Percentiles rank a stretch among this genome's conserved stretches.
phyloP scores from a whole-genome alignment of 495 filamentous ascomycete genomes.

The Penicillium angulare region DNA sequence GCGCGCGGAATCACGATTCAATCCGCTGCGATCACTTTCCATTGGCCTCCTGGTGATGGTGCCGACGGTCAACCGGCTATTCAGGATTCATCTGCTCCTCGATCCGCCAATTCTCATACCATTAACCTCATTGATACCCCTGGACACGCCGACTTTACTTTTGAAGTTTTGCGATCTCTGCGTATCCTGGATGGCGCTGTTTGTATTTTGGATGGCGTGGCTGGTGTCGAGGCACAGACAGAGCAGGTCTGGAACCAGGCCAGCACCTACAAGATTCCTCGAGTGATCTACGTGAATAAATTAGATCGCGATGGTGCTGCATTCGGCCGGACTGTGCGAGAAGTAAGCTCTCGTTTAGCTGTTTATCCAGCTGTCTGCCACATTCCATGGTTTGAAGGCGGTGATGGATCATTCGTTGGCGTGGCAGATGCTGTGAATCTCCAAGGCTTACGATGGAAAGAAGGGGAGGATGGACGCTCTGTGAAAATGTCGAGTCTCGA shows the following conservation, averaged over 20 bases:
- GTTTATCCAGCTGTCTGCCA: conserved; percentile 91
- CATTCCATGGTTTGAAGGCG: conserved; percentile 84
- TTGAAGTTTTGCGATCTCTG: conserved; percentile 91
- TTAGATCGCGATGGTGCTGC: conserved; percentile 92
- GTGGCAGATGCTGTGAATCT: conserved; percentile 77
- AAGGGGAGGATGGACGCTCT: conserved; percentile 65
- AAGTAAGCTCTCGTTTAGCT: conserved; percentile 74
- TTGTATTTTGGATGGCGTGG: conserved; percentile 94
- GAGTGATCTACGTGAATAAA: conserved; percentile 92
- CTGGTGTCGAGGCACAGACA: conserved; percentile 96
- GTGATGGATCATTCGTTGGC: conserved; percentile 71
- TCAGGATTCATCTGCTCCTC: conserved; percentile 23
- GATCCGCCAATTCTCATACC: conserved; percentile 54
- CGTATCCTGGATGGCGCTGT: conserved; percentile 93
- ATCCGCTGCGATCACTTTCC: conserved; percentile 92
- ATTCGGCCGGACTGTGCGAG: conserved; percentile 81
- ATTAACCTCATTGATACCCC: conserved; percentile 98
- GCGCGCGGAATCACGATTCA: conserved; percentile 96
- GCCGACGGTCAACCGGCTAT: conserved; percentile 14
- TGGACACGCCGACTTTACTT: conserved; percentile 97
- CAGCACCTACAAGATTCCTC: conserved; percentile 77
- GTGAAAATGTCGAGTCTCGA: conserved; percentile 51
- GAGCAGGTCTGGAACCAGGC: conserved; percentile 97
- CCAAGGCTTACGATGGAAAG: conserved; percentile 51
- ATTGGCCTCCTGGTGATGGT: conserved; percentile 65